Base-by-base conservation (phyloP, 306 rosid species). In the Amphicarpaea edgeworthii region DNA sequence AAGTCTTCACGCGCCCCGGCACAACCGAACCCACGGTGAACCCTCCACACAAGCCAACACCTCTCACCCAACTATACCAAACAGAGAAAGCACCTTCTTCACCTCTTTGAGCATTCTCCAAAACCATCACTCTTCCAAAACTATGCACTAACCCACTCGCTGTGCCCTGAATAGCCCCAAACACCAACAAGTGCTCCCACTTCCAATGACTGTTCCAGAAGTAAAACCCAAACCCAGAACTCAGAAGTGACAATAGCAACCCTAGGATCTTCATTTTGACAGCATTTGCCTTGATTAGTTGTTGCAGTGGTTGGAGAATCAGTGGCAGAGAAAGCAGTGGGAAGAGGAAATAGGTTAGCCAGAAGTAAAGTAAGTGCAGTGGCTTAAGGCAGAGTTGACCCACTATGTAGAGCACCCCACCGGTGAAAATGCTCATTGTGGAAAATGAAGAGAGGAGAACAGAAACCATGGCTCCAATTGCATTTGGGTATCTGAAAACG, bases 221-320 rank as follows among this genome's bases (percentile, higher is more conserved):
- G 40, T 82, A 86, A 79, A 89, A 91, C 14, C 92, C 97, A 1
- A 77, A 59, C 12, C 91, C 97, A 0, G 96, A 77, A 3, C 87
- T 82, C 1, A 79, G 8, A 7, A 87, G 77, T 0, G 90, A 83
- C 0, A 93, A 26, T 3, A 88, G 53, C 46, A 93, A 88, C 0
- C 97, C 97, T 1, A 91, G 20, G 7, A 89, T 46, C 12, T 88
- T 93, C 98, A 93, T 91, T 75, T 88, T 93, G 32, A 72, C 86
- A 0, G 93, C 76, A 65, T 76, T 77, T 0, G 83, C 81, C 43
- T 75, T 84, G 32, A 91, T 61, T 0, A 84, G 21, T 19, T 84
- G 72, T 66, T 89, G 92, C 6, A 93, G 9, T 1, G 84, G 89
- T 57, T 89, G 90, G 8, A 87, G n/a, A 0, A n/a, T n/a, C n/a